Evolutionary conservation across 202 grass and related monocot genomes (phyloP).

Genomic region (Zizania palustris): DNA sequence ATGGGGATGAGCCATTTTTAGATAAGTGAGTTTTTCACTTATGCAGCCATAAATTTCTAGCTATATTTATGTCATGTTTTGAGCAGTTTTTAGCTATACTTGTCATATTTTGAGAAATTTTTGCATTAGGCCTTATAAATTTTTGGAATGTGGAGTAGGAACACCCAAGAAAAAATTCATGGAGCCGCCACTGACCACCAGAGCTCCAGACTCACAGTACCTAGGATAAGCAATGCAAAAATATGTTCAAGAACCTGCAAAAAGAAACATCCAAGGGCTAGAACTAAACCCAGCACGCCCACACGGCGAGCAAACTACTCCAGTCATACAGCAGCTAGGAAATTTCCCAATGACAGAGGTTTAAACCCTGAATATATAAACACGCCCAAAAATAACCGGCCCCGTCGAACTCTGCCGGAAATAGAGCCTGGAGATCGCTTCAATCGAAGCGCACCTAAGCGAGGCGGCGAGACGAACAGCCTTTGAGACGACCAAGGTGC

Average conservation of each 20-base stretch:
- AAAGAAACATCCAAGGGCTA: neutral
- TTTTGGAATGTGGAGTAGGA: too few species aligned
- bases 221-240: constrained; percentile 2
- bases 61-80: too few species aligned
- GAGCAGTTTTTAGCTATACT: too few species aligned
- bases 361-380: constrained; percentile 1
- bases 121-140: too few species aligned
- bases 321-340: neutral
- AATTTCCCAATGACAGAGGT: neutral
- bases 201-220: neutral
- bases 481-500: neutral
- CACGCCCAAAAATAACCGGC: neutral
- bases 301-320: neutral
- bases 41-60: too few species aligned
- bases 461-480: neutral
- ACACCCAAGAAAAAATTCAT: too few species aligned
- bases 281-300: neutral
- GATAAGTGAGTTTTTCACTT: too few species aligned
- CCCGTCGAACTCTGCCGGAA: neutral
- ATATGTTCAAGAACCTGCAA: neutral
- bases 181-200: too few species aligned
- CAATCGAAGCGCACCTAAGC: neutral
- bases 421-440: neutral
- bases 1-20: too few species aligned
- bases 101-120: too few species aligned